A percentile compares a stretch with the other conserved stretches of the same genome.
Conservation (phyloP, 2,329 filamentous ascomycete species). For the Pestalotiopsis sp. region DNA sequence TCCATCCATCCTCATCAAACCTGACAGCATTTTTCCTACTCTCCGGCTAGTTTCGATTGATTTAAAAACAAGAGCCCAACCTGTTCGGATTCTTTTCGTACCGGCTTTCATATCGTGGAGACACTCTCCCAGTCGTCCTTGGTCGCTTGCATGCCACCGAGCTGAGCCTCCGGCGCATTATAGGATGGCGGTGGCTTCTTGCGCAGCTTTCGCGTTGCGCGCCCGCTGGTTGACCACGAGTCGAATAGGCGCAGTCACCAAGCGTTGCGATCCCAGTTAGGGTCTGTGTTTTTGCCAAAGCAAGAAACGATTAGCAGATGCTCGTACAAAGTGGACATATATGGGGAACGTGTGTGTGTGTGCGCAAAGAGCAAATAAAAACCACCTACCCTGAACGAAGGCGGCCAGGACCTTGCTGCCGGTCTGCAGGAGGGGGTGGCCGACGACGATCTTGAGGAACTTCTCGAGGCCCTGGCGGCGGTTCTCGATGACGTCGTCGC, state of each 20-base stretch:
- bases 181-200: slow-evolving; percentile 37
- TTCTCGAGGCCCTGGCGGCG: slow-evolving; percentile 87
- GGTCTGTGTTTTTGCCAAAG: slow-evolving; percentile 50
- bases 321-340: too few species aligned
- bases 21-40: not conserved
- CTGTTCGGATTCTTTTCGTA: not conserved
- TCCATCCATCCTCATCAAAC: not conserved
- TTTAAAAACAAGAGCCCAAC: not conserved
- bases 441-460: slow-evolving; percentile 96
- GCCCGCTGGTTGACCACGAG: slow-evolving; percentile 29
- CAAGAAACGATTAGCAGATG: not conserved
- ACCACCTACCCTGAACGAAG: slow-evolving; percentile 83
- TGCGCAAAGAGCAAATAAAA: not conserved
- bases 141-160: slow-evolving; percentile 3
- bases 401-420: slow-evolving; percentile 94
- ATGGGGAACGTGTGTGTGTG: too few species aligned
- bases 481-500: slow-evolving; percentile 95
- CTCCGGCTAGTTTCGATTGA: not conserved
- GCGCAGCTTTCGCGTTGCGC: slow-evolving; percentile 42
- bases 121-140: slow-evolving; percentile 9
- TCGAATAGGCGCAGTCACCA: slow-evolving; percentile 62
- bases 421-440: slow-evolving; percentile 94
- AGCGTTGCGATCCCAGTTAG: slow-evolving; percentile 88
- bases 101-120: not conserved
- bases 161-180: not conserved